Evolutionary conservation across 495 filamentous ascomycete genomes (phyloP).

Genomic region (Thermochaetoides thermophila): DNA sequence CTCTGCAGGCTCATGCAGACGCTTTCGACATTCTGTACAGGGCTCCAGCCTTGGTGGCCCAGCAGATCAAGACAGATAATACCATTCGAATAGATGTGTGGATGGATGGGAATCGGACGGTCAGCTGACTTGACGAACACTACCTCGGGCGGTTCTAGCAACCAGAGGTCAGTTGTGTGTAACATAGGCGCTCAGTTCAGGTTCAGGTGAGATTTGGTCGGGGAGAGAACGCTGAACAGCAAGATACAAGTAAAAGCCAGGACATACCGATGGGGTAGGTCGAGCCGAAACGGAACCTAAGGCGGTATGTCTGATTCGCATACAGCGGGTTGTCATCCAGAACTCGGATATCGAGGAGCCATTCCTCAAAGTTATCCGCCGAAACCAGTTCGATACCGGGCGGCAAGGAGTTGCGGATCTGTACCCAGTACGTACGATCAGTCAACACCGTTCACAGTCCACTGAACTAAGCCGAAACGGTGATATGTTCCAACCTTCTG

Average conservation of each 20-base stretch:
- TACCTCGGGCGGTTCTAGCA: slow-evolving; percentile 92
- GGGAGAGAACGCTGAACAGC: too few species aligned
- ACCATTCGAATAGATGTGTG: slow-evolving; percentile 95
- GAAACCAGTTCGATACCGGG: slow-evolving; percentile 68
- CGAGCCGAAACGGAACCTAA: slow-evolving; percentile 71
- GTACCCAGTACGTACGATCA: too few species aligned
- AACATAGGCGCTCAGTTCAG: too few species aligned
- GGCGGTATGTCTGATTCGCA: slow-evolving; percentile 57
- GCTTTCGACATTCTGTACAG: slow-evolving; percentile 92
- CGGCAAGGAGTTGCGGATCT: slow-evolving; percentile 42
- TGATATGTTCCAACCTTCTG: slow-evolving; percentile 30
- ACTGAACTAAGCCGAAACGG: too few species aligned
- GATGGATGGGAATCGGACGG: slow-evolving; percentile 82
- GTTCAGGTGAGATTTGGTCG: too few species aligned
- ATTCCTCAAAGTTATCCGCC: slow-evolving; percentile 72
- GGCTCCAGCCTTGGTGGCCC: slow-evolving; percentile 75
- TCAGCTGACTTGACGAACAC: slow-evolving; percentile 56
- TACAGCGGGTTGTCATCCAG: slow-evolving; percentile 90
- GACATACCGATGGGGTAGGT: slow-evolving; percentile 79
- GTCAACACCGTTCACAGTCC: too few species aligned
- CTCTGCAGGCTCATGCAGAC: slow-evolving; percentile 96
- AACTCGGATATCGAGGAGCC: slow-evolving; percentile 85
- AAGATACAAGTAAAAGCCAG: background rate
- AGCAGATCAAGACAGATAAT: slow-evolving; percentile 96
- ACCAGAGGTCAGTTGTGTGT: too few species aligned